Evolutionary conservation across 495 filamentous ascomycete genomes (phyloP).

Genomic region (Trichoderma reesei): DNA sequence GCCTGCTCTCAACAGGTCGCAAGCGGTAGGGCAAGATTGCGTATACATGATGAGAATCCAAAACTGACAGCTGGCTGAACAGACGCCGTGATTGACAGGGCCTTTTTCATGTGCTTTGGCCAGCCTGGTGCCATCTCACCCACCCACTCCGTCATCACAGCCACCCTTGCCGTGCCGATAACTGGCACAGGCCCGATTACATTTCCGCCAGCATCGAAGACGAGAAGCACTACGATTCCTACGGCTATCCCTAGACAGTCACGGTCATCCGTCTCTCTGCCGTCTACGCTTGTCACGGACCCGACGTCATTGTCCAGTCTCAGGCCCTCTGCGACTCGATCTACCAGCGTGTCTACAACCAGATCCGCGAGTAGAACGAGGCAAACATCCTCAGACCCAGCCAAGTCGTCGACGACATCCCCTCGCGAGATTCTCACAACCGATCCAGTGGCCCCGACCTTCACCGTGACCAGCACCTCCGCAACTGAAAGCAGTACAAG

Average conservation of each 20-base stretch:
- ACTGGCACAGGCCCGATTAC: conserved; percentile 19
- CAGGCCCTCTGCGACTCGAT: conserved; percentile 1
- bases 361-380: conserved; percentile 11
- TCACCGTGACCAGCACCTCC: conserved; percentile 12
- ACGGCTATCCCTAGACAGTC: conserved; percentile 14
- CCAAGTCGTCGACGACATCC: conserved; percentile 25
- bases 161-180: conserved; percentile 38
- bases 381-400: conserved; percentile 27
- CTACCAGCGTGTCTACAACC: conserved; percentile 8
- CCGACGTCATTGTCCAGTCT: conserved; percentile 10
- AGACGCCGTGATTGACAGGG: conserved; percentile 29
- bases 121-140: conserved; percentile 42
- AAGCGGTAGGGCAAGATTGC: conserved; percentile 13
- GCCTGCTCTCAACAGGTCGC: conserved; percentile 19
- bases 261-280: conserved; percentile 12
- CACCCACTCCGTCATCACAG: conserved; percentile 52
- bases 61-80: background rate
- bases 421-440: conserved; percentile 10
- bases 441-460: conserved; percentile 9
- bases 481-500: conserved; percentile 12
- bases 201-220: conserved; percentile 15
- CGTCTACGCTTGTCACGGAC: conserved; percentile 13
- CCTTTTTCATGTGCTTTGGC: conserved; percentile 49
- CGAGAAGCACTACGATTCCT: conserved; percentile 12
- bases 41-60: background rate